Evolutionary conservation across 345 rosid species (phyloP).

Genomic region (Erucastrum elatum): DNA sequence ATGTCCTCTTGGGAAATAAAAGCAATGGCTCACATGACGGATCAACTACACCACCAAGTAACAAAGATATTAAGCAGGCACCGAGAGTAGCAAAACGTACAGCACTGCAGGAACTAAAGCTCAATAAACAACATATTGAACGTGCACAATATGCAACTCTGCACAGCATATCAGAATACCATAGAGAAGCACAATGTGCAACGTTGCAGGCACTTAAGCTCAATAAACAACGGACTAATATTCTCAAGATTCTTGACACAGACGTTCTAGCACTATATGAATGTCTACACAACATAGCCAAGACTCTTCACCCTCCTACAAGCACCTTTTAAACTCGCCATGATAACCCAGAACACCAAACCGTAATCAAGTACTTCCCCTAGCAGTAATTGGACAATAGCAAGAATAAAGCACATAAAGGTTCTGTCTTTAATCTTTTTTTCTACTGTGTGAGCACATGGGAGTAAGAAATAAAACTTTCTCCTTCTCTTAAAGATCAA

Average conservation of each 20-base stretch:
- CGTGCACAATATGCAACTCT: not conserved
- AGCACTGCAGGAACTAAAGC: not conserved
- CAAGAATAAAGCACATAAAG: not conserved
- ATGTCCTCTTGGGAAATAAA: constrained; percentile 73
- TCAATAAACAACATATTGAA: not conserved
- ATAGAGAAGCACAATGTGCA: too few species aligned
- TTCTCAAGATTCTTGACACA: too few species aligned
- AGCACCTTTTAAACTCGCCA: too few species aligned
- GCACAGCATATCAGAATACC: not conserved
- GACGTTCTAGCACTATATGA: too few species aligned
- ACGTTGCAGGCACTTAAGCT: too few species aligned
- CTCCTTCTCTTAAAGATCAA: constrained; percentile 2
- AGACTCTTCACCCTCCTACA: too few species aligned
- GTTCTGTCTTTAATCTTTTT: not conserved
- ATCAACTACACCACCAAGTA: constrained; percentile 49
- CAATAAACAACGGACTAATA: too few species aligned
- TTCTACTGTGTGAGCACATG: not conserved
- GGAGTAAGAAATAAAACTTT: not conserved
- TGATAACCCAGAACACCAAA: constrained; percentile 4
- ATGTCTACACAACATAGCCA: too few species aligned
- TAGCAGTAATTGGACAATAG: not conserved
- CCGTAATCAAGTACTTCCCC: not conserved
- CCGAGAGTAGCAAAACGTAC: not conserved
- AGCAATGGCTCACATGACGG: constrained; percentile 75
- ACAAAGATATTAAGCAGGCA: not conserved